These are phyloP conservation scores for Datisca glomerata DNA, from an alignment of 306 rosid species.

Conservation along the genomic window DNA sequence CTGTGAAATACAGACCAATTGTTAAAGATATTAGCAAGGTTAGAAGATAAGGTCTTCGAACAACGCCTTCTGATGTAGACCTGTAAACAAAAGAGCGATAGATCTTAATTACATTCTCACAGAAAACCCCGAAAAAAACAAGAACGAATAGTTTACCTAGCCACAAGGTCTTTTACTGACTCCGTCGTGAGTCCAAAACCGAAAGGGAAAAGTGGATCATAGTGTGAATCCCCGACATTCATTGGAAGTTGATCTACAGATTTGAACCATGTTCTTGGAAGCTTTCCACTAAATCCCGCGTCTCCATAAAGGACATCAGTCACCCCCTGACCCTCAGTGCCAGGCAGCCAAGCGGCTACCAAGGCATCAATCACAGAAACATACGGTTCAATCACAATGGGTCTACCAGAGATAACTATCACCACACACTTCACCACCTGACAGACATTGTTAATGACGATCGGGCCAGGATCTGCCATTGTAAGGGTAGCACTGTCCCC, in stretches of 20 bases:
- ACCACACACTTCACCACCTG: slow-evolving; percentile 56
- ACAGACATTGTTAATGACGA: slow-evolving; percentile 53
- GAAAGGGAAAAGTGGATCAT: slow-evolving; percentile 90
- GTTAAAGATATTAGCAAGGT: slow-evolving; percentile 25
- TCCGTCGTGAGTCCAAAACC: slow-evolving; percentile 65
- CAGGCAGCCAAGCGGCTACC: slow-evolving; percentile 94
- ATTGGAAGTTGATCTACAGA: slow-evolving; percentile 84
- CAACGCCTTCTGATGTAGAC: slow-evolving; percentile 55
- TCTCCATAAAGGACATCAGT: slow-evolving; percentile 79
- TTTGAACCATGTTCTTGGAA: slow-evolving; percentile 88
- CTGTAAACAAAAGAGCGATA: slow-evolving; percentile 17
- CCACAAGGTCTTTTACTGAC: slow-evolving; percentile 49
- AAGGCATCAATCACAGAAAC: slow-evolving; percentile 50
- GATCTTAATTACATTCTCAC: not conserved
- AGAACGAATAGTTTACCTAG: slow-evolving; percentile 34
- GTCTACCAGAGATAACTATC: slow-evolving; percentile 66
- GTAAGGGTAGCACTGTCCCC: slow-evolving; percentile 68
- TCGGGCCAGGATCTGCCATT: slow-evolving; percentile 68
- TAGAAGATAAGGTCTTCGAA: slow-evolving; percentile 26
- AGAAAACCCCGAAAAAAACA: not conserved
- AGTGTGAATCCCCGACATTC: slow-evolving; percentile 78
- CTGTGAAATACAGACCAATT: slow-evolving; percentile 30
- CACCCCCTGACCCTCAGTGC: slow-evolving; percentile 85
- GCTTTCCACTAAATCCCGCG: slow-evolving; percentile 76
- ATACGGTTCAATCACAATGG: slow-evolving; percentile 72